Conservation (phyloP, 495 filamentous ascomycete species). For the Hypoxylon subgilvum region DNA sequence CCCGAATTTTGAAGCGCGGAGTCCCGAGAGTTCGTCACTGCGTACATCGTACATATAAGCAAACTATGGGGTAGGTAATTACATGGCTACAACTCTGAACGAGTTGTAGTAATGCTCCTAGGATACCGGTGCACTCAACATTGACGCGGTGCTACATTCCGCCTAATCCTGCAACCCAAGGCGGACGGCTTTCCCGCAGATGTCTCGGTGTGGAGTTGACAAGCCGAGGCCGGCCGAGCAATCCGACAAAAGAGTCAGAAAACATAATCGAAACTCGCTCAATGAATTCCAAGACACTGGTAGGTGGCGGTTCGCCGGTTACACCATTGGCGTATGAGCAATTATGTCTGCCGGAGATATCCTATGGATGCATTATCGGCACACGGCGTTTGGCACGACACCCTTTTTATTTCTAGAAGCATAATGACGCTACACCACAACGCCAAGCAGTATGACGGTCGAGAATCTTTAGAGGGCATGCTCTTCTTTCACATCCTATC, state of each 20-base stretch:
- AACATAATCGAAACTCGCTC: slow-evolving; percentile 6
- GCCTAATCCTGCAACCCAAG: background rate
- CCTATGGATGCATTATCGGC: too few relatives aligned
- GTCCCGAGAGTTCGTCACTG: slow-evolving; percentile 16
- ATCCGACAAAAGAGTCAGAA: slow-evolving; percentile 10
- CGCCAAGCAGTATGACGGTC: slow-evolving; percentile 31
- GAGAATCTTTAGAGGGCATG: background rate
- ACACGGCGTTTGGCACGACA: slow-evolving; percentile 1
- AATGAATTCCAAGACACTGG: background rate
- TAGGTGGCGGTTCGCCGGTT: too few relatives aligned
- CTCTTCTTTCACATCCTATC: slow-evolving; percentile 9
- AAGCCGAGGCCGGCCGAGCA: slow-evolving; percentile 17
- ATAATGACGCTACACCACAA: slow-evolving; percentile 10
- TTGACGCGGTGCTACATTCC: slow-evolving; percentile 2
- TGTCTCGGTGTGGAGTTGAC: too few relatives aligned
- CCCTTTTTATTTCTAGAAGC: slow-evolving; percentile 3
- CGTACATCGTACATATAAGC: too few relatives aligned
- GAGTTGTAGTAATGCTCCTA: slow-evolving; percentile 19
- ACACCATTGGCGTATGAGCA: slow-evolving; percentile 1
- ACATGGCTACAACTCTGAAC: too few relatives aligned
- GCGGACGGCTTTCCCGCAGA: background rate
- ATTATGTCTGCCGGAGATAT: too few relatives aligned
- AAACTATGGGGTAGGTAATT: slow-evolving; percentile 2
- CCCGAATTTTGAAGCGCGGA: slow-evolving; percentile 2
- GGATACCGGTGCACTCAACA: background rate